Evolutionary conservation across 306 rosid species (phyloP), one percentile per base, ranked within the genome.

Genomic region (Cercis canadensis): DNA sequence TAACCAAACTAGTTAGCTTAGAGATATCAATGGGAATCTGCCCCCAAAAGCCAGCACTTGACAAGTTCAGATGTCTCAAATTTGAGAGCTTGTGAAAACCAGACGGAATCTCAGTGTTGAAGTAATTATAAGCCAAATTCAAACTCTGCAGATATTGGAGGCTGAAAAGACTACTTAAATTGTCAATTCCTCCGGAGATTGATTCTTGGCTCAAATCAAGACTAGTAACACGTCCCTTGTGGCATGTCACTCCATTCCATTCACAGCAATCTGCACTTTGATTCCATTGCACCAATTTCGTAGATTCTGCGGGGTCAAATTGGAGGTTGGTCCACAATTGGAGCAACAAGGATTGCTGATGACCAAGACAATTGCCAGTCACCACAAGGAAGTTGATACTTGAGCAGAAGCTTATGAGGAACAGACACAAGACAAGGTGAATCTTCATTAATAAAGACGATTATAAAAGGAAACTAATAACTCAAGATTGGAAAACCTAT

Each of bases 11-110:
- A 31, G 78, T 84, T 33, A 87, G 59, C 14, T 14, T 78, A 39
- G 82, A 82, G 64, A 87, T 72, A 44, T 74, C 84, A 2, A 34
- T 12, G 0, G 88, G 86, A 32, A 87, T 74, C 52, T 73, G 83
- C 29, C 80, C 84, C 50, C 1, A 8, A 62, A 84, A 84, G 39
- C 78, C 67, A 41, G 88, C 63, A 53, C 31, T 3, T 16, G 87
- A 79, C 17, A 87, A 57, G 34, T 79, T 77, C 31, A 87, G 56
- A 33, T 57, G 15, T 5, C 36, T 63, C 15, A 87, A 72, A 54
- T 65, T 69, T 1, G 21, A 40, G 51, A 87, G 72, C 60, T 47
- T 72, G n/a, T 69, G 63, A 43, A 87, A 56, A 36, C 41, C 72
- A 0, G 75, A 44, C 12, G 92, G 92, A 24, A 87, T 82, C 1